Percentiles rank a stretch among this genome's conserved stretches.
Evolutionary conservation across 192 early-diverging fungal genomes (phyloP).

Genomic region (Geranomyces michiganensis): DNA sequence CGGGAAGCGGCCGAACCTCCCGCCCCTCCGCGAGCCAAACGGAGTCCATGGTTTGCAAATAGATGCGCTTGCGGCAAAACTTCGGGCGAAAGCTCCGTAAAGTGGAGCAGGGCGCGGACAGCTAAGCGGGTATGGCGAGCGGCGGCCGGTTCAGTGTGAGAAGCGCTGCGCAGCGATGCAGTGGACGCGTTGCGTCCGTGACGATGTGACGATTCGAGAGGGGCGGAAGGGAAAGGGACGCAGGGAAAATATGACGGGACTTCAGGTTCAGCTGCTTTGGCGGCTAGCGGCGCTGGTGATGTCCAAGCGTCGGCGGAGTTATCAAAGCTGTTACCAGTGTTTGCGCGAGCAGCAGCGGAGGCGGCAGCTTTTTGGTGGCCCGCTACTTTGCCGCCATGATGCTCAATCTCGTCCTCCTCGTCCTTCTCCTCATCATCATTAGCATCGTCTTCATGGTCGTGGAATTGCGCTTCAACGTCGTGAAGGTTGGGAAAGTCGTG

Average conservation of each 20-base stretch:
- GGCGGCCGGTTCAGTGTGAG: constrained; percentile 16
- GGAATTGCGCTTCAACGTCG: constrained; percentile 2
- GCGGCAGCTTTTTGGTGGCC: too few species aligned
- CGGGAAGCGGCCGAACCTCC: too few species aligned
- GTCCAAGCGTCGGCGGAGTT: too few species aligned
- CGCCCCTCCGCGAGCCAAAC: not conserved
- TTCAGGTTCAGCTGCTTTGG: not conserved
- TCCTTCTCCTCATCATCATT: not conserved
- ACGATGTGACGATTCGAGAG: not conserved
- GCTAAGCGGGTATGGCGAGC: constrained; percentile 24
- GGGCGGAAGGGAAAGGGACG: not conserved
- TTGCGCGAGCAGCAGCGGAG: too few species aligned
- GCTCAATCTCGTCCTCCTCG: too few species aligned
- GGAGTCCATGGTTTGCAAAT: not conserved
- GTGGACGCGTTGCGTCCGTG: not conserved
- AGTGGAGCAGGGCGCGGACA: constrained; percentile 26
- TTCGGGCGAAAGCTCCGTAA: constrained; percentile 28
- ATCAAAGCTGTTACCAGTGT: too few species aligned
- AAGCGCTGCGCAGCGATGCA: not conserved
- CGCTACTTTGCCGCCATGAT: too few species aligned
- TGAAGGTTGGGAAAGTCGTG: not conserved
- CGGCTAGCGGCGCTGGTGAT: too few species aligned
- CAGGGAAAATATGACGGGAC: not conserved
- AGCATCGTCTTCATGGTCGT: not conserved
- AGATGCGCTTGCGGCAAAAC: constrained; percentile 15